Percentiles rank a stretch among this genome's conserved stretches.
Evolutionary conservation across 805 yeast species (phyloP).

Genomic region (Deakozyma indianensis): DNA sequence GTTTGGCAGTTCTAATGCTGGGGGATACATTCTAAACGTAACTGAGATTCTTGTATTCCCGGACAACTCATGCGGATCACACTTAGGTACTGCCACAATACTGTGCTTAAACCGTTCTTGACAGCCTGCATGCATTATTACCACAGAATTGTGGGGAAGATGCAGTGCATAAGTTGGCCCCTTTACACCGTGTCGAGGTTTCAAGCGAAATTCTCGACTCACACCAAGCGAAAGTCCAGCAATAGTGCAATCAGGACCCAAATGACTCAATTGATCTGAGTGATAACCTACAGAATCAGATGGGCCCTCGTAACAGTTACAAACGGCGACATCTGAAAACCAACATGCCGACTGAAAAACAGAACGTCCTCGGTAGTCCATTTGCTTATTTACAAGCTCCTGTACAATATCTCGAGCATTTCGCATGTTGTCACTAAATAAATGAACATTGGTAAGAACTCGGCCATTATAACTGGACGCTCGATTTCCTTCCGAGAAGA

Average conservation of each 20-base stretch:
- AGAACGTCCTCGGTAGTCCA: slow-evolving; percentile 19
- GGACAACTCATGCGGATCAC: slow-evolving; percentile 33
- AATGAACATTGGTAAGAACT: slow-evolving; percentile 14
- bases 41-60: slow-evolving; percentile 44
- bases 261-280: slow-evolving; percentile 54
- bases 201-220: slow-evolving; percentile 49
- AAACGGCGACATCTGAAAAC: slow-evolving; percentile 39
- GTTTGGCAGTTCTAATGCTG: slow-evolving; percentile 23
- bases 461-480: slow-evolving; percentile 27
- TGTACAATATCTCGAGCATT: slow-evolving; percentile 27
- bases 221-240: slow-evolving; percentile 60
- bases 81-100: slow-evolving; percentile 30
- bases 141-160: slow-evolving; percentile 54
- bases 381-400: slow-evolving; percentile 26
- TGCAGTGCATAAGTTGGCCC: slow-evolving; percentile 35
- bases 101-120: slow-evolving; percentile 65
- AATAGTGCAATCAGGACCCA: slow-evolving; percentile 59
- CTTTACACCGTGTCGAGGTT: slow-evolving; percentile 19
- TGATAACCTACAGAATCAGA: slow-evolving; percentile 55
- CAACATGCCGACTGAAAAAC: slow-evolving; percentile 32
- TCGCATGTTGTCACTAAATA: slow-evolving; percentile 28
- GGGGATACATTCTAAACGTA: slow-evolving; percentile 46
- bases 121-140: slow-evolving; percentile 66
- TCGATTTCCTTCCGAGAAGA: slow-evolving; percentile 20
- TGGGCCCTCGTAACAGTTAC: slow-evolving; percentile 39